phyloP scores from a whole-genome alignment of 2,329 filamentous ascomycete genomes.

The Graphilbum ipis-grandicollis region DNA sequence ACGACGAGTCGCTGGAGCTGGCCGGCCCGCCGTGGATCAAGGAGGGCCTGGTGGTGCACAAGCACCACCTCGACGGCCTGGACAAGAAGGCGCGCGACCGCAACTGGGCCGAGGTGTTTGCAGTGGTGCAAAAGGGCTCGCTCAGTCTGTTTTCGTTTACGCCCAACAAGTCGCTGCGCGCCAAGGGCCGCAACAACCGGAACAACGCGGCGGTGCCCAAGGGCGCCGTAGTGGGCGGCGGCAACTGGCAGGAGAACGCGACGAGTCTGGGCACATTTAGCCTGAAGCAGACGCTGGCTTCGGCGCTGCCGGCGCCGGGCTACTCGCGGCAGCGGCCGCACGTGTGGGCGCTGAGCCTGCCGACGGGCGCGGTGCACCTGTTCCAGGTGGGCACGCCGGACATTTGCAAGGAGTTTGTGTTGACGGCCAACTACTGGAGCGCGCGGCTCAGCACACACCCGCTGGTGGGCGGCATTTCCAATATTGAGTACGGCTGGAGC shows the following conservation, averaged over 20 bases:
- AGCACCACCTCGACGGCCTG: conserved; percentile 80
- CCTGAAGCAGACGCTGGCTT: conserved; percentile 81
- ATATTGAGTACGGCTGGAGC: conserved; percentile 95
- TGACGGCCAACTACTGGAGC: conserved; percentile 94
- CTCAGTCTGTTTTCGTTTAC: conserved; percentile 90
- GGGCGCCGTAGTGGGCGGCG: conserved; percentile 66
- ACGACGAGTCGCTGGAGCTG: conserved; percentile 84
- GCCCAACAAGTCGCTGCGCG: conserved; percentile 56
- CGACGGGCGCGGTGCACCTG: conserved; percentile 87
- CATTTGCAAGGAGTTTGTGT: conserved; percentile 87
- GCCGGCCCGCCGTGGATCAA: conserved; percentile 96
- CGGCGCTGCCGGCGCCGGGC: conserved; percentile 72
- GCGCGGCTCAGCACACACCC: conserved; percentile 88
- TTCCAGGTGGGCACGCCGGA: conserved; percentile 95
- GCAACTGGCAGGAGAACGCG: conserved; percentile 96
- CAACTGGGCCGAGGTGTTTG: conserved; percentile 90
- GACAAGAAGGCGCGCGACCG: conserved; percentile 89
- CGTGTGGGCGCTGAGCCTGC: conserved; percentile 85
- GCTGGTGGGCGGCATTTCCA: conserved; percentile 80
- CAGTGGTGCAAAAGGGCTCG: conserved; percentile 86
- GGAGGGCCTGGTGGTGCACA: conserved; percentile 89
- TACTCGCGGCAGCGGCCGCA: conserved; percentile 83
- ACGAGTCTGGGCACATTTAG: conserved; percentile 77
- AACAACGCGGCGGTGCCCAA: conserved; percentile 29
- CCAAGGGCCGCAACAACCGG: conserved; percentile 41